Evolutionary conservation across 2,329 filamentous ascomycete species (phyloP), one percentile per base, ranked within the genome.

Genomic region (Xylariaceae sp.): DNA sequence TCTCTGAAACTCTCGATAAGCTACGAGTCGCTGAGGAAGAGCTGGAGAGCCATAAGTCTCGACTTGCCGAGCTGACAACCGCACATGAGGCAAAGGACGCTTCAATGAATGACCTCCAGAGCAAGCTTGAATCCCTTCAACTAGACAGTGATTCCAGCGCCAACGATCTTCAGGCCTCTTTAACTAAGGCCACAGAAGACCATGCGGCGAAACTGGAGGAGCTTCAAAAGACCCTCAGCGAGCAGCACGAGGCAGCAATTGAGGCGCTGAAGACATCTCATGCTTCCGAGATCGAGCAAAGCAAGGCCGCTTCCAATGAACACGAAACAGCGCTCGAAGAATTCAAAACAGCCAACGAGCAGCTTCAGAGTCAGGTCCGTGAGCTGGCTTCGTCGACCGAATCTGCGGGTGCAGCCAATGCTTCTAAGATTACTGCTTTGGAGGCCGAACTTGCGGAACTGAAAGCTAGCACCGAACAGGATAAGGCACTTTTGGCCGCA

Each of bases 331-430:
- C 73, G 17, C 62, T 83, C 27, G 65, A 71, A 10, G 76, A 79
- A 10, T 67, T 83, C 42, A 78, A 75, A 59, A 58, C 71, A 4
- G 67, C 66, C 42, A 78, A 84, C 53, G 76, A 82, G 47, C 59
- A 69, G 11, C 66, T 85, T 41, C 75, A 83, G 64, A 75, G 71
- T 59, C 76, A 80, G 65, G 71, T 85, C 31, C 74, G 80, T 17
- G 75, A 77, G 38, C 63, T 83, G 45, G 70, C 71, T 1, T 69
- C 73, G 1, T 74, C 75, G 2, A 75, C 73, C 19, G 73, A 75
- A 44, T 68, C 67, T 18, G 74, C 76, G 49, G 66, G 70, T 32
- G 70, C 75, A 42, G 73, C 72, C 1, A 73, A 70, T 48, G 66
- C 67, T 14, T 66, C 70, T 32, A 75, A 74, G 61, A 66, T 82